A percentile compares a stretch with the other conserved stretches of the same genome.
These are phyloP conservation scores for Colletotrichum sublineola DNA, from an alignment of 2,329 filamentous ascomycete genomes.

Conservation along the genomic window DNA sequence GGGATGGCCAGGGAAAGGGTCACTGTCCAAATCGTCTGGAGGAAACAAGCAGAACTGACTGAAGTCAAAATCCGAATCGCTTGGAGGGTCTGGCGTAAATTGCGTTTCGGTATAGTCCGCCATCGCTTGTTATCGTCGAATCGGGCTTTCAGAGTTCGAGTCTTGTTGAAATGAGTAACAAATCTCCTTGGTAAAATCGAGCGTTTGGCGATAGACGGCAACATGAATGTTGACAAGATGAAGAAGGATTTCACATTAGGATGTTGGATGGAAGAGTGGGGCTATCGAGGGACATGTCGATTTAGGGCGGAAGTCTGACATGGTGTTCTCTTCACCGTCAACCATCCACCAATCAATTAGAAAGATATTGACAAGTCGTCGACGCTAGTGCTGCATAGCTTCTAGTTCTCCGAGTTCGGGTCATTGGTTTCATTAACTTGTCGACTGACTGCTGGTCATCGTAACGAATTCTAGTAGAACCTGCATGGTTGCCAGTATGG, in stretches of 20 bases:
- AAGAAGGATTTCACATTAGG: not conserved
- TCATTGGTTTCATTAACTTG: not conserved
- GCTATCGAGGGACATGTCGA: slow-evolving; percentile 13
- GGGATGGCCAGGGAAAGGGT: not conserved
- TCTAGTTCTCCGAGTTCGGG: not conserved
- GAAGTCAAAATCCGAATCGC: slow-evolving; percentile 9
- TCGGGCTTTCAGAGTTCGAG: too few species aligned
- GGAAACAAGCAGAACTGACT: not conserved
- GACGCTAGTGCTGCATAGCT: not conserved
- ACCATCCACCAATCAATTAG: not conserved
- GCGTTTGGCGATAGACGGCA: not conserved
- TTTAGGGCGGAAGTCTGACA: slow-evolving; percentile 4
- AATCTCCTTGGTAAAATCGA: too few species aligned
- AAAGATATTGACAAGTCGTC: not conserved
- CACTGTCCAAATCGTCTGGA: not conserved
- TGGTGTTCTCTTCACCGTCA: not conserved
- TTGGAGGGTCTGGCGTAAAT: not conserved
- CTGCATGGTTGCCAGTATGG: not conserved
- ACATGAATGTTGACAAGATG: not conserved
- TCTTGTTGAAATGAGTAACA: not conserved
- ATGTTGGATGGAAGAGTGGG: not conserved
- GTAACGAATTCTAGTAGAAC: not conserved
- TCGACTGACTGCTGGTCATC: not conserved
- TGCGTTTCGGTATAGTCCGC: not conserved
- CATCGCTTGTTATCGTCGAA: not conserved